Evolutionary conservation across 2,329 filamentous ascomycete species (phyloP).

Genomic region (Diaporthe citriasiana): DNA sequence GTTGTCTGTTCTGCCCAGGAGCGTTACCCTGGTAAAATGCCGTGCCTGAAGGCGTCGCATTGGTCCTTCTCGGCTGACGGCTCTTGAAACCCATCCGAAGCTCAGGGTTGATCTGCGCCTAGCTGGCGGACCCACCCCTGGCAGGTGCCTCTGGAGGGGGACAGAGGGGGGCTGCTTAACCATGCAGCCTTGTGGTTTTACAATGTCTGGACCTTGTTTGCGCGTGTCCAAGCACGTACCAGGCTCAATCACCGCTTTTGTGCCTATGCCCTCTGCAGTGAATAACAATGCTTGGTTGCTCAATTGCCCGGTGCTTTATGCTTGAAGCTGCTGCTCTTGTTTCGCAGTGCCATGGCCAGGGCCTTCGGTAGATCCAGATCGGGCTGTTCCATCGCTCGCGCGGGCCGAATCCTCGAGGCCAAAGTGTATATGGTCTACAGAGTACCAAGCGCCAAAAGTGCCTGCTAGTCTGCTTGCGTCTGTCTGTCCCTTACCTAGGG

Average conservation of each 20-base stretch:
- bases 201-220: conserved; percentile 6
- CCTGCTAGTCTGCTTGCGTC: neutral
- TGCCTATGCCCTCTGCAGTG: neutral
- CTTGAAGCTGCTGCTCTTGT: neutral
- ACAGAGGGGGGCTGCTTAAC: neutral
- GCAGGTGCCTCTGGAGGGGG: neutral
- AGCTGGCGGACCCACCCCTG: conserved; percentile 5
- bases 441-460: neutral
- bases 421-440: neutral
- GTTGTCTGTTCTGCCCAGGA: conserved; percentile 1
- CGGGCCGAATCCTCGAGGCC: conserved; percentile 8
- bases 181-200: conserved; percentile 14
- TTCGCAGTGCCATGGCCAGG: neutral
- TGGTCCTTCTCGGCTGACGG: conserved; percentile 25
- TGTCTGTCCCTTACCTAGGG: neutral
- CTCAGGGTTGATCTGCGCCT: conserved; percentile 27
- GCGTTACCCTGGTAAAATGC: neutral
- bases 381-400: conserved; percentile 18
- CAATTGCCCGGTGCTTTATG: no score
- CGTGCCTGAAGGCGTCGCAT: conserved; percentile 8
- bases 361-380: conserved; percentile 2
- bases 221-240: neutral
- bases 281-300: neutral
- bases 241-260: neutral
- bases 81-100: conserved; percentile 35